phyloP scores from a whole-genome alignment of 345 rosid genomes.

The Carallia pectinifolia region DNA sequence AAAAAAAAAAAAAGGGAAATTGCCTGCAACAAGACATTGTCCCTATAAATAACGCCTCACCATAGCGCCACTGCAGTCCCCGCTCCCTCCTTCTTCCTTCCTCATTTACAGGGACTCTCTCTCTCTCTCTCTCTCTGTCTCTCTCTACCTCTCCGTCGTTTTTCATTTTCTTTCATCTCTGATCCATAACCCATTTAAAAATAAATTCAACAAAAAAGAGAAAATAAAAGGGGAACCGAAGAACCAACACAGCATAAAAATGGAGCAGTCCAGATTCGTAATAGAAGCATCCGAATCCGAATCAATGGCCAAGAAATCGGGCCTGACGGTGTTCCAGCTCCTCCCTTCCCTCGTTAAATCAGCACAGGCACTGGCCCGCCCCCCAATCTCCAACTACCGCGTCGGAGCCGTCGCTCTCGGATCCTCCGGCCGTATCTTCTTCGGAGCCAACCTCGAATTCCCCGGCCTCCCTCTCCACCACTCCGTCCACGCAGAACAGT shows the following conservation, averaged over 20 bases:
- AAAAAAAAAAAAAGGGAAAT: neutral
- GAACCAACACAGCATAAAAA: neutral
- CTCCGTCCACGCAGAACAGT: conserved; percentile 94
- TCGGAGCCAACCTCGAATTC: conserved; percentile 86
- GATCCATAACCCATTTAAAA: no score
- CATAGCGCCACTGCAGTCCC: neutral
- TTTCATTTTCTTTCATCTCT: neutral
- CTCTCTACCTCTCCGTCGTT: neutral
- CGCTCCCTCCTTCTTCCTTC: neutral
- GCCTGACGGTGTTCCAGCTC: conserved; percentile 49
- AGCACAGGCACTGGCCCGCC: conserved; percentile 65
- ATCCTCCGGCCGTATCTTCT: conserved; percentile 79
- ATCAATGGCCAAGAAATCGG: conserved; percentile 58
- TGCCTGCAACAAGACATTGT: neutral
- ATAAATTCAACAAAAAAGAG: no score
- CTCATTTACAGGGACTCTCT: neutral
- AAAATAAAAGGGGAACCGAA: neutral
- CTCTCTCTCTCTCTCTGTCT: neutral
- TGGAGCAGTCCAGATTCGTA: conserved; percentile 44
- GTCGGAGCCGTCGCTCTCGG: conserved; percentile 89
- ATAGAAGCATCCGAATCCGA: conserved; percentile 64
- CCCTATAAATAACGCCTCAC: neutral
- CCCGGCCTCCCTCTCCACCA: conserved; percentile 91
- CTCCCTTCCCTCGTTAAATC: conserved; percentile 66
- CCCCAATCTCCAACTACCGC: conserved; percentile 76